Conservation (phyloP, 139 green algal genomes). For the Chlamydomonas schloesseri region DNA sequence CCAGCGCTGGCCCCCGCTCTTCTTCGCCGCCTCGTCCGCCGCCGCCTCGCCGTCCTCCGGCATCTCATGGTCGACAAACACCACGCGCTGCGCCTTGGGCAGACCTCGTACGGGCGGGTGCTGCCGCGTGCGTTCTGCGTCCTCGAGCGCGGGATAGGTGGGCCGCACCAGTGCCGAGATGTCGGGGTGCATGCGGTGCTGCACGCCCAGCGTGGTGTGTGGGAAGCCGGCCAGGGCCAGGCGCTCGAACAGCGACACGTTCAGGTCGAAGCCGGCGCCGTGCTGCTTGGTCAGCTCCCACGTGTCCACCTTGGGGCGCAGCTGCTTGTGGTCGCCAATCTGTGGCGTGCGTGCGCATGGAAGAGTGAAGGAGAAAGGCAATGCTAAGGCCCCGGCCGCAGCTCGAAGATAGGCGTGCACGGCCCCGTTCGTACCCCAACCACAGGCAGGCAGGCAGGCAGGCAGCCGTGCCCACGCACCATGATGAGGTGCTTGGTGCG, state of each 20-base stretch:
- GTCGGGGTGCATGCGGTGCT: constrained; percentile 83
- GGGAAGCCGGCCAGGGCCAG: constrained; percentile 67
- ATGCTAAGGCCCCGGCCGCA: too few relatives aligned
- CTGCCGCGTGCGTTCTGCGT: constrained; percentile 45
- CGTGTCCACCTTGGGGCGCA: constrained; percentile 81
- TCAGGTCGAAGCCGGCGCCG: constrained; percentile 72
- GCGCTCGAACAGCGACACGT: constrained; percentile 88
- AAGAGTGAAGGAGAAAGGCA: too few relatives aligned
- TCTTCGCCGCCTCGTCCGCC: neutral
- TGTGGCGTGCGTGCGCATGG: too few relatives aligned
- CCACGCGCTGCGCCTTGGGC: constrained; percentile 20
- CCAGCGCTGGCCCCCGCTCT: too few relatives aligned
- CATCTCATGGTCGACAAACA: constrained; percentile 65
- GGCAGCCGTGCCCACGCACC: constrained; percentile 22
- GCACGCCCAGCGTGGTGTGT: constrained; percentile 65
- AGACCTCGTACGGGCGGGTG: constrained; percentile 59
- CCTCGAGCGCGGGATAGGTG: constrained; percentile 55
- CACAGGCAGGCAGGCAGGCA: too few relatives aligned
- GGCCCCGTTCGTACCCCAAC: too few relatives aligned
- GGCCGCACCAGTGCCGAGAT: constrained; percentile 52
- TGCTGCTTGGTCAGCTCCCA: constrained; percentile 69
- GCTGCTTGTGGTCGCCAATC: constrained; percentile 83
- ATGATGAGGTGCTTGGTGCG: constrained; percentile 82
- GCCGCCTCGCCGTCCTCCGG: constrained; percentile 51
- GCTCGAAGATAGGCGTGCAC: too few relatives aligned